Evolutionary conservation across 1,284 basidiomycete genomes (phyloP).

Genomic region (Porogramme epimiltina): DNA sequence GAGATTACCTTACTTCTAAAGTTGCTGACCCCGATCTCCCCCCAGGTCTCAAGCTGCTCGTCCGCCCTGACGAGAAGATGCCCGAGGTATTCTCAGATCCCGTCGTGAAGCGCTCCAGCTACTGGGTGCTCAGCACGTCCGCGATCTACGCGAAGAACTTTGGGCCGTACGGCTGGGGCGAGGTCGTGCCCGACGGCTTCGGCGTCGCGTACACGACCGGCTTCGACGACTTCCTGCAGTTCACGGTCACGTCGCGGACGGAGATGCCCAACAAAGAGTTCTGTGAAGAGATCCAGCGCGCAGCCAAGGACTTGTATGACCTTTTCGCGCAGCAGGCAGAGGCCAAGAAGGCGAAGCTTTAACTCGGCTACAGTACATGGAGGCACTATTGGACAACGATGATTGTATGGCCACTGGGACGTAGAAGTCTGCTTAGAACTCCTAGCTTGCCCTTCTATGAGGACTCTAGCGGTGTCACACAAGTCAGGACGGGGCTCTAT

Average conservation of each 20-base stretch:
- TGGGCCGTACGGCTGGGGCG: conserved; percentile 67
- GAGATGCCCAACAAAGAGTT: conserved; percentile 78
- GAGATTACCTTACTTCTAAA: not conserved
- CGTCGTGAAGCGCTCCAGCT: conserved; percentile 62
- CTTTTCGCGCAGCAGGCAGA: conserved; percentile 19
- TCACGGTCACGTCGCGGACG: conserved; percentile 76
- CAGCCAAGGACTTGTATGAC: conserved; percentile 65
- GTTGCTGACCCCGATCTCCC: not conserved
- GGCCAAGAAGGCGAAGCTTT: conserved; percentile 17
- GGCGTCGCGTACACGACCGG: conserved; percentile 81
- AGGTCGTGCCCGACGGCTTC: conserved; percentile 82
- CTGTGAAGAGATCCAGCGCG: conserved; percentile 62
- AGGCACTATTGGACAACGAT: too few relatives aligned
- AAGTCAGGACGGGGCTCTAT: too few relatives aligned
- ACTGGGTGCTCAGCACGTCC: conserved; percentile 84
- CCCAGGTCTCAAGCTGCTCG: conserved; percentile 66
- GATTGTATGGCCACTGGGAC: too few relatives aligned
- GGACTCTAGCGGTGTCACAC: too few relatives aligned
- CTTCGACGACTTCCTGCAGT: conserved; percentile 77
- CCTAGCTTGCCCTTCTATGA: too few relatives aligned
- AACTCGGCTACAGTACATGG: not conserved
- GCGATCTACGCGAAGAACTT: conserved; percentile 75
- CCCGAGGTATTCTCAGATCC: conserved; percentile 77
- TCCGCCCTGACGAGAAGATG: conserved; percentile 60
- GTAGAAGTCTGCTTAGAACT: too few relatives aligned